phyloP scores from a whole-genome alignment of 176 grass and related monocot genomes.

The Microstegium vimineum region DNA sequence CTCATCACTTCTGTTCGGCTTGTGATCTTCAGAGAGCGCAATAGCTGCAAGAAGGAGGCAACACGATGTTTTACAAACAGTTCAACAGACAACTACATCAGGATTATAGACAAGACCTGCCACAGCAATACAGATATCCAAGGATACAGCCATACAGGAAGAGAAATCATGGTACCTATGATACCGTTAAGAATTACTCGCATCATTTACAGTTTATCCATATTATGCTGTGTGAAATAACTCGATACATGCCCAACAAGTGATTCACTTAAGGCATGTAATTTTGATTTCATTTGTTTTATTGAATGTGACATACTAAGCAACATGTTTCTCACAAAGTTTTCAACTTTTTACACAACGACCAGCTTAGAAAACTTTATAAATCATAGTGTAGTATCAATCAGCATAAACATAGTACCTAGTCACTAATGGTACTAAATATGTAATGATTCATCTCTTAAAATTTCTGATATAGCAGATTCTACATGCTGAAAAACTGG shows the following conservation, averaged over 20 bases:
- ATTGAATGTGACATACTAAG: not conserved
- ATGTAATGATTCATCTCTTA: not conserved
- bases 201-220: not conserved
- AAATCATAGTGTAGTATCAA: not conserved
- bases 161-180: not conserved
- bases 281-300: not conserved
- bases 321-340: slow-evolving; percentile 1
- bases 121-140: not conserved
- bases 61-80: slow-evolving; percentile 20
- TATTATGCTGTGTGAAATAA: not conserved
- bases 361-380: not conserved
- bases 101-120: not conserved
- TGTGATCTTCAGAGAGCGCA: slow-evolving; percentile 91
- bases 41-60: slow-evolving; percentile 57
- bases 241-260: not conserved
- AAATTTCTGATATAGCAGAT: not conserved
- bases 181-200: not conserved
- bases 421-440: not conserved
- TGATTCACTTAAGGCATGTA: not conserved
- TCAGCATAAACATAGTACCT: not conserved
- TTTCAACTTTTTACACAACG: not conserved
- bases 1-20: slow-evolving; percentile 97
- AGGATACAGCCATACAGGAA: not conserved
- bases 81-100: slow-evolving; percentile 13
- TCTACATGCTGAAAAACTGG: not conserved